phyloP scores from a whole-genome alignment of 2,329 filamentous ascomycete species.

The Aspergillus brasiliensis region DNA sequence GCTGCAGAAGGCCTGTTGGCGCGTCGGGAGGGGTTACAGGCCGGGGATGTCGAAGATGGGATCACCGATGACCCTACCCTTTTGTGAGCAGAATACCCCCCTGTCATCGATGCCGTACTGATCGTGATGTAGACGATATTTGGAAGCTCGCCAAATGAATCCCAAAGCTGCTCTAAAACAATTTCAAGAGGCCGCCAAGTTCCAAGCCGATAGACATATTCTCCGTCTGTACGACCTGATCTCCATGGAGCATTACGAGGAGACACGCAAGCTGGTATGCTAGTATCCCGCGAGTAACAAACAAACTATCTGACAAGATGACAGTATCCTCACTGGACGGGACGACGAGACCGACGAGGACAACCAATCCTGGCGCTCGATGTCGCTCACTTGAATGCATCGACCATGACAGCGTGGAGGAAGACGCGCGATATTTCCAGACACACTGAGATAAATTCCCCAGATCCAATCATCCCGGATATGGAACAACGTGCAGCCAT shows the following conservation, averaged over 20 bases:
- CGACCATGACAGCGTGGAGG: slow-evolving; percentile 19
- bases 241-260: slow-evolving; percentile 22
- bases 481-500: slow-evolving; percentile 26
- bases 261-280: slow-evolving; percentile 21
- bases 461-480: slow-evolving; percentile 2
- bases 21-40: slow-evolving; percentile 11
- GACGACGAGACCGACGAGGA: slow-evolving; percentile 24
- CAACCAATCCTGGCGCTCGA: slow-evolving; percentile 26
- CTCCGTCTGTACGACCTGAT: slow-evolving; percentile 22
- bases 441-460: neutral
- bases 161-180: slow-evolving; percentile 18
- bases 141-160: slow-evolving; percentile 20
- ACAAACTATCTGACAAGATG: neutral
- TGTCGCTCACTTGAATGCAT: slow-evolving; percentile 13
- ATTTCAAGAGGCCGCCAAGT: slow-evolving; percentile 15
- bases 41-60: slow-evolving; percentile 17
- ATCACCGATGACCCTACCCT: slow-evolving; percentile 23
- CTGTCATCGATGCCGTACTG: neutral
- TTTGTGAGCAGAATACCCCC: slow-evolving; percentile 6
- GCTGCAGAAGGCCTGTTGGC: slow-evolving; percentile 14
- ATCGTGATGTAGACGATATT: slow-evolving; percentile 21
- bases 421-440: slow-evolving; percentile 8
- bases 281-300: neutral
- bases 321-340: slow-evolving; percentile 33
- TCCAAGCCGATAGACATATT: slow-evolving; percentile 18